phyloP scores from a whole-genome alignment of 768 basidiomycete species.

The Naganishia friedmannii region DNA sequence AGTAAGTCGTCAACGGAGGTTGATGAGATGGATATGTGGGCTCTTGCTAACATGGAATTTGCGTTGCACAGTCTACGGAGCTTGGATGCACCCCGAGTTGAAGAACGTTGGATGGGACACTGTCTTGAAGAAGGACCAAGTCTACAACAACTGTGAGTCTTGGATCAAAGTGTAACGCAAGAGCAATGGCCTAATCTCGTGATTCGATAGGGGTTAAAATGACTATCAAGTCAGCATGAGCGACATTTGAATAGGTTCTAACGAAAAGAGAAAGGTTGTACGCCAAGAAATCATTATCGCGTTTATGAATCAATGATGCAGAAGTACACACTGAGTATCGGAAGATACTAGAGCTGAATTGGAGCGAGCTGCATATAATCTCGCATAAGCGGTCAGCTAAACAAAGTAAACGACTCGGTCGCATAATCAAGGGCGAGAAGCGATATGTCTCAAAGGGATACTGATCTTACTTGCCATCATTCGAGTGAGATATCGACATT shows the following conservation, averaged over 20 bases:
- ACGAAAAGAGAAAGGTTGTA: background rate
- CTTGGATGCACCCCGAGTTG: slow-evolving; percentile 33
- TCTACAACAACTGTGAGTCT: slow-evolving; percentile 34
- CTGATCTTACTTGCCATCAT: too few species aligned
- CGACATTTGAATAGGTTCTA: background rate
- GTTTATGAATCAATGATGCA: background rate
- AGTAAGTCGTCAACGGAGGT: slow-evolving; percentile 1
- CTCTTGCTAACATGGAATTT: background rate
- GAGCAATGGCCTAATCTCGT: background rate
- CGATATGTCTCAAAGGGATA: too few species aligned
- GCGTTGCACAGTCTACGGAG: slow-evolving; percentile 31
- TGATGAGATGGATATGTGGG: background rate
- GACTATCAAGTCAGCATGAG: slow-evolving; percentile 28
- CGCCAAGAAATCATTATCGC: background rate
- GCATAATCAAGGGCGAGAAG: too few species aligned
- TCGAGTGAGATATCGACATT: too few species aligned
- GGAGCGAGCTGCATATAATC: background rate
- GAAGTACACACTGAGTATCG: background rate
- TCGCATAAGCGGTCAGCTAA: too few species aligned
- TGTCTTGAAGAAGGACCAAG: slow-evolving; percentile 31
- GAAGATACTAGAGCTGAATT: background rate
- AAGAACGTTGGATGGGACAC: slow-evolving; percentile 32
- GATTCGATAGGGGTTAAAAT: slow-evolving; percentile 29
- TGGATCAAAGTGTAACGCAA: background rate
- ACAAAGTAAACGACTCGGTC: too few species aligned